These are phyloP conservation scores for Tricholoma furcatifolium DNA, from an alignment of 768 basidiomycete species.

Conservation along the genomic window DNA sequence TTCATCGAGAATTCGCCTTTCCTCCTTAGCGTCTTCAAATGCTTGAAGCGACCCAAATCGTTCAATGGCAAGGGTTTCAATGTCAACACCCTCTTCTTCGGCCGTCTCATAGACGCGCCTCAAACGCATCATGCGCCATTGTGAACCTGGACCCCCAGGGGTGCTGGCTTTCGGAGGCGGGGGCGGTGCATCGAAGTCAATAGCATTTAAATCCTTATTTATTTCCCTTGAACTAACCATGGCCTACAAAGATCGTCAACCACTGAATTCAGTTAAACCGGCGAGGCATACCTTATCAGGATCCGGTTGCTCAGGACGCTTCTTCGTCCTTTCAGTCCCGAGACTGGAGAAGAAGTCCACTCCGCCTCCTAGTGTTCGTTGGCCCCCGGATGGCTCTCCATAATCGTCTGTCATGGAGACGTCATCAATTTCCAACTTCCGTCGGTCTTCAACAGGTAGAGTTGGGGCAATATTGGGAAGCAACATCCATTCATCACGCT, in stretches of 20 bases:
- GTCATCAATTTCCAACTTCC: constrained; percentile 29
- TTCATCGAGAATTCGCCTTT: constrained; percentile 82
- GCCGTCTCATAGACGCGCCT: constrained; percentile 87
- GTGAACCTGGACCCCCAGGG: constrained; percentile 90
- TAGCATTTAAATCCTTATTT: constrained; percentile 53
- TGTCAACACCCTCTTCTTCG: constrained; percentile 71
- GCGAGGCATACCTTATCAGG: constrained; percentile 61
- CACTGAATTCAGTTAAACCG: not conserved
- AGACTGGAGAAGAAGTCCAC: constrained; percentile 90
- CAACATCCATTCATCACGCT: constrained; percentile 92
- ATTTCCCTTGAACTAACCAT: constrained; percentile 62
- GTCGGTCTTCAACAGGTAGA: constrained; percentile 23
- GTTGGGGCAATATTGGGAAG: constrained; percentile 34
- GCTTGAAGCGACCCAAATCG: constrained; percentile 83
- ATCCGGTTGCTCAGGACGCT: constrained; percentile 57
- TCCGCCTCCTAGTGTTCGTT: constrained; percentile 51
- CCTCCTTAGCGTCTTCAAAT: constrained; percentile 88
- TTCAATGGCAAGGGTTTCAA: constrained; percentile 83
- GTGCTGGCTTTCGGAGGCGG: constrained; percentile 48
- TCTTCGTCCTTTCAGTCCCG: constrained; percentile 72
- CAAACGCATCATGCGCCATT: constrained; percentile 98
- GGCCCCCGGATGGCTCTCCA: constrained; percentile 44
- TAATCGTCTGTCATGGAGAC: constrained; percentile 68
- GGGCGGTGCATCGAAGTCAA: constrained; percentile 39
- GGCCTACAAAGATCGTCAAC: constrained; percentile 44